A percentile compares a stretch with the other conserved stretches of the same genome.
phyloP scores from a whole-genome alignment of 441 rosid species.

The Viola pubescens region DNA sequence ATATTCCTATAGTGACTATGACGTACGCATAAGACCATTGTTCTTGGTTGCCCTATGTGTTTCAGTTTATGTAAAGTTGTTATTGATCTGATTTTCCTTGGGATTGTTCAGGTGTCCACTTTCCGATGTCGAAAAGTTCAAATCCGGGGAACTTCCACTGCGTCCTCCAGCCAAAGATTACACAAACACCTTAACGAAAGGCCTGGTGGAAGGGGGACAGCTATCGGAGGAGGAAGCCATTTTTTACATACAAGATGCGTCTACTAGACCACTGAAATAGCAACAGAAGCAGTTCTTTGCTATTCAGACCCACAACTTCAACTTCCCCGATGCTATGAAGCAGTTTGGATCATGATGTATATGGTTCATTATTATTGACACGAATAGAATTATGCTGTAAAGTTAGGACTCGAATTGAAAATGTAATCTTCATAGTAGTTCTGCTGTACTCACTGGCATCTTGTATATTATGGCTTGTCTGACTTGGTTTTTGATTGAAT shows the following conservation, averaged over 20 bases:
- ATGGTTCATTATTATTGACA: no score
- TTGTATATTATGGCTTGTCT: no score
- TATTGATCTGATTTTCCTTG: neutral
- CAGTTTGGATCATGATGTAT: no score
- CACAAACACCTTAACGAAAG: constrained; percentile 42
- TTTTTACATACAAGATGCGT: constrained; percentile 55
- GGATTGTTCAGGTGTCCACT: constrained; percentile 43
- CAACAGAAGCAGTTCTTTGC: neutral
- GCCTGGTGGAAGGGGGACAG: constrained; percentile 73
- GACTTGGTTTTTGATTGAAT: no score
- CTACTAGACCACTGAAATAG: constrained; percentile 36
- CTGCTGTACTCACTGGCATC: no score
- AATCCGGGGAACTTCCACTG: constrained; percentile 41
- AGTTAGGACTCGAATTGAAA: no score
- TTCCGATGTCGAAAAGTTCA: constrained; percentile 33
- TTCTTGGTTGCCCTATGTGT: neutral
- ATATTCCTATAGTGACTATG: constrained; percentile 69
- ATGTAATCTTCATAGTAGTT: no score
- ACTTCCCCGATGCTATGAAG: no score
- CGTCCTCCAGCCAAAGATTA: constrained; percentile 44
- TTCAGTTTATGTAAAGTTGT: neutral
- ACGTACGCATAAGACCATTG: constrained; percentile 38
- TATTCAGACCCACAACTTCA: no score
- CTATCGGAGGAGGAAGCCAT: constrained; percentile 50
- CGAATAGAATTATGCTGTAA: no score